Evolutionary conservation across 805 yeast species (phyloP), one percentile per base, ranked within the genome.

Genomic region (Candida nanaspora): DNA sequence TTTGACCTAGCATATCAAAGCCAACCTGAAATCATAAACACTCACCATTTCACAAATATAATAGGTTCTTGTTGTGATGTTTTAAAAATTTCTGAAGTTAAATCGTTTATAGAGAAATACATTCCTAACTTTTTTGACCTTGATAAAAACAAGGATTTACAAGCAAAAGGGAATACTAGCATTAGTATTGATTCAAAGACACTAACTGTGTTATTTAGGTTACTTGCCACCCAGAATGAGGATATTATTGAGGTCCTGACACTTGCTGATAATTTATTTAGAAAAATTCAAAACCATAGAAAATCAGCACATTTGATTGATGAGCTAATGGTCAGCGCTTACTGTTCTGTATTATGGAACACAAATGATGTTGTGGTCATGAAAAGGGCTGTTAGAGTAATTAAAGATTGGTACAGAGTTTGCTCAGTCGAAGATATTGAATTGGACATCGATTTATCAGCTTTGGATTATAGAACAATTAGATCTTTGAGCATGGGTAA

Each of bases 351-450:
- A 2, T 58, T 55, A 30, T 47, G 47, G 10, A 53, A 53, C 35
- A 47, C 57, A 2, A 49, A 55, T 28, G 63, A 58, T 35, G 16
- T 43, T 1, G 40, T 45, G n/a, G 40, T 60, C 22, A 51, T 49
- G 21, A 53, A 53, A 1, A 42, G 63, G 30, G 57, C 55, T 3
- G 30, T 59, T 3, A 38, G 42, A 5, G 50, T 60, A 3, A 32
- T 60, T 9, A 44, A 56, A 28, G 47, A 50, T 18, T 59, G 62
- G 59, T 60, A 48, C 36, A 42, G 51, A 29, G 32, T 59, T 2
- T 59, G 61, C 30, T 35, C 48, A 1, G 33, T 48, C 20, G 49
- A 44, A 2, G 49, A 52, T n/a, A 53, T 57, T 13, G 39, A 43
- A 9, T 23, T 38, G 6, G 31, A 22, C 3, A 40, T 55, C 4